Conservation (phyloP, 2,329 filamentous ascomycete genomes). For the Podosphaera xanthii region DNA sequence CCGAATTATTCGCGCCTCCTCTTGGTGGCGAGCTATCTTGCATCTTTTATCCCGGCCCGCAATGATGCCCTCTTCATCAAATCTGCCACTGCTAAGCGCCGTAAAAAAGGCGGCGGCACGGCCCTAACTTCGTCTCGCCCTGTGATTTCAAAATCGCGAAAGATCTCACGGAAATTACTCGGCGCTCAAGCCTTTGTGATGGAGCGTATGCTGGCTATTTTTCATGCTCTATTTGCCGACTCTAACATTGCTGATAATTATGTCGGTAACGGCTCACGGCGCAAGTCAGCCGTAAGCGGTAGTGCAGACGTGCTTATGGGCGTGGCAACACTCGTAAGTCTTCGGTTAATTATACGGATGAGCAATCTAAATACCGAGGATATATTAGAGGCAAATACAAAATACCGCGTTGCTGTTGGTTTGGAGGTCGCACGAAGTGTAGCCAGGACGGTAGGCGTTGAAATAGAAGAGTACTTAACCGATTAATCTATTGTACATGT, state of each 20-base stretch:
- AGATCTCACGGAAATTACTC: slow-evolving; percentile 55
- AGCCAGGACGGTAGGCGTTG: slow-evolving; percentile 52
- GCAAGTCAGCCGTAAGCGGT: slow-evolving; percentile 6
- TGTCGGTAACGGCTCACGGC: no score
- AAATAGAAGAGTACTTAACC: slow-evolving; percentile 54
- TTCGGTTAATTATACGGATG: slow-evolving; percentile 45
- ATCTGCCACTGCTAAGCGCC: slow-evolving; percentile 16
- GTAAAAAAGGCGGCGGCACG: slow-evolving; percentile 22
- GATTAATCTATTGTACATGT: slow-evolving; percentile 22
- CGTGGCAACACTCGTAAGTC: slow-evolving; percentile 48
- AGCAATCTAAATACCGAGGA: slow-evolving; percentile 30
- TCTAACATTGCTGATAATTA: slow-evolving; percentile 6
- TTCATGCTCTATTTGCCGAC: slow-evolving; percentile 37
- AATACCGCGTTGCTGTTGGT: slow-evolving; percentile 58
- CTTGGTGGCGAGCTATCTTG: slow-evolving; percentile 56
- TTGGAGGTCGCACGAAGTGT: slow-evolving; percentile 55
- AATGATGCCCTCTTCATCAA: slow-evolving; percentile 47
- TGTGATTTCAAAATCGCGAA: slow-evolving; percentile 31
- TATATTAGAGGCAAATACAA: slow-evolving; percentile 41
- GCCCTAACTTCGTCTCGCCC: slow-evolving; percentile 15
- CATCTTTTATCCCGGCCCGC: slow-evolving; percentile 56
- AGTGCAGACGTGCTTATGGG: slow-evolving; percentile 36
- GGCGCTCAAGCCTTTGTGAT: slow-evolving; percentile 56
- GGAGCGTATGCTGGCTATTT: slow-evolving; percentile 59
- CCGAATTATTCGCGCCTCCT: slow-evolving; percentile 53